Percentiles rank a stretch among this genome's conserved stretches.
Conservation (phyloP, 1,284 basidiomycete species). For the Amylostereum chailletii region DNA sequence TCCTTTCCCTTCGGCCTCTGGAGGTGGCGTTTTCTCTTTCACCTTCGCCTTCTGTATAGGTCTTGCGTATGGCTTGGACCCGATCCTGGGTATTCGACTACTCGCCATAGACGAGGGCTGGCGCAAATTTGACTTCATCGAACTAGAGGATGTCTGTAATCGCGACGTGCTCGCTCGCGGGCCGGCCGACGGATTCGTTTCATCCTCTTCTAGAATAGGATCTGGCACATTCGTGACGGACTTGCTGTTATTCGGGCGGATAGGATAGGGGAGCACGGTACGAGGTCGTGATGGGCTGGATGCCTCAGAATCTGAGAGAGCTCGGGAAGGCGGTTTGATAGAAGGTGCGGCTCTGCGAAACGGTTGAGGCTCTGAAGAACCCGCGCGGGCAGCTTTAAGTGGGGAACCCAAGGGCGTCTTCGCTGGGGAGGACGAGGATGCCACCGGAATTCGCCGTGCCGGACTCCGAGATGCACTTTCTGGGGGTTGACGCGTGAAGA, state of each 20-base stretch:
- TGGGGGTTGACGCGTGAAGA: conserved; percentile 11
- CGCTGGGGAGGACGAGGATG: conserved; percentile 8
- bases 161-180: conserved; percentile 3
- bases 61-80: conserved; percentile 55
- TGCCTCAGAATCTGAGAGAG: conserved; percentile 12
- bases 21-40: not conserved
- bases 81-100: conserved; percentile 64
- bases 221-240: conserved; percentile 5
- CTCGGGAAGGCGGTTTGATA: conserved; percentile 5
- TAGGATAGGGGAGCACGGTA: conserved; percentile 16
- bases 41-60: conserved; percentile 17
- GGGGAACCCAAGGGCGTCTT: conserved; percentile 12
- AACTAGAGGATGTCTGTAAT: conserved; percentile 13
- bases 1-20: conserved; percentile 1
- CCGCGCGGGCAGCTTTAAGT: conserved; percentile 17
- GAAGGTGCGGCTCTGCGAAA: conserved; percentile 16
- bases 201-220: conserved; percentile 16
- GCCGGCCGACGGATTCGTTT: not conserved
- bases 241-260: conserved; percentile 3
- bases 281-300: conserved; percentile 6
- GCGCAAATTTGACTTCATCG: conserved; percentile 38
- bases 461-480: conserved; percentile 13
- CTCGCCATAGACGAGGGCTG: conserved; percentile 37
- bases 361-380: conserved; percentile 27
- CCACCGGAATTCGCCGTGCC: conserved; percentile 7